Conservation (phyloP, 768 basidiomycete species). For the Trametes meyenii region DNA sequence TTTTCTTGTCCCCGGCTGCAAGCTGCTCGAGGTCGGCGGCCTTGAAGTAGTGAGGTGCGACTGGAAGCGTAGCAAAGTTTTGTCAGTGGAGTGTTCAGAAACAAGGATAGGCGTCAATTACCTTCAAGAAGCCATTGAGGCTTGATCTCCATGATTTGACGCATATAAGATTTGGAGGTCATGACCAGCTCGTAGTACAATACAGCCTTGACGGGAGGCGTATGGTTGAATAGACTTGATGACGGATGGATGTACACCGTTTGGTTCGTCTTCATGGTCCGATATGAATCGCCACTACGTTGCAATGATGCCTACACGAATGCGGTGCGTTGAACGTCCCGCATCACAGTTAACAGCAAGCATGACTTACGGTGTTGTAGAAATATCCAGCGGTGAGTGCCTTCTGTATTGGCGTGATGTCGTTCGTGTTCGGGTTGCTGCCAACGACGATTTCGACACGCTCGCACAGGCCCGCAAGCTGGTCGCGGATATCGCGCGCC, state of each 20-base stretch:
- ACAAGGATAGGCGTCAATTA: conserved; percentile 36
- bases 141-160: conserved; percentile 99
- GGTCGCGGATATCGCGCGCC: conserved; percentile 94
- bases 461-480: conserved; percentile 93
- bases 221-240: conserved; percentile 91
- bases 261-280: conserved; percentile 94
- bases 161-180: conserved; percentile 96
- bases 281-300: conserved; percentile 95
- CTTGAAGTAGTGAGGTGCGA: conserved; percentile 97
- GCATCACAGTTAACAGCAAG: neutral
- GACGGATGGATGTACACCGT: conserved; percentile 98
- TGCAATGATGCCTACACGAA: conserved; percentile 78
- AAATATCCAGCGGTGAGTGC: conserved; percentile 95
- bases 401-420: conserved; percentile 93
- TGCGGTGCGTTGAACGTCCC: conserved; percentile 1
- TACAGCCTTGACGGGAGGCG: conserved; percentile 89
- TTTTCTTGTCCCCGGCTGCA: conserved; percentile 84
- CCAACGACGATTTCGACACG: conserved; percentile 92
- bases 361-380: conserved; percentile 76
- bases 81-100: conserved; percentile 7
- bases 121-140: conserved; percentile 92
- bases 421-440: conserved; percentile 88
- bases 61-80: conserved; percentile 41
- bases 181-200: conserved; percentile 97
- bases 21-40: conserved; percentile 79